These are phyloP conservation scores for Naganishia sp. DNA, from an alignment of 1,284 basidiomycete species.

Conservation along the genomic window DNA sequence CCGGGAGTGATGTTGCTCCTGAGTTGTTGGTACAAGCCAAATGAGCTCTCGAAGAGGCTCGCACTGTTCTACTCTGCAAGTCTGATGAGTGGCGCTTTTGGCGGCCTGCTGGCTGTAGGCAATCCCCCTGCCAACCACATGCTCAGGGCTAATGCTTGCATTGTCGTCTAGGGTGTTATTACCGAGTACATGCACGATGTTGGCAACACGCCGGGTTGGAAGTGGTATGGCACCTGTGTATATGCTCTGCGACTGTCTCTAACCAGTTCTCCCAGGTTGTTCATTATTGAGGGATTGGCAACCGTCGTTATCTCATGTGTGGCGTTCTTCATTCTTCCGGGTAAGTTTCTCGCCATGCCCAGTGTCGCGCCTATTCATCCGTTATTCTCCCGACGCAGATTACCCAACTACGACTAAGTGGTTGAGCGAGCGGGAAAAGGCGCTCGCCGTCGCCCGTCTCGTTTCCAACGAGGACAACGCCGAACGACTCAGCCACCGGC, in stretches of 20 bases:
- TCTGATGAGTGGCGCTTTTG: slow-evolving; percentile 48
- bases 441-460: slow-evolving; percentile 40
- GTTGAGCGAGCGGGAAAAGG: slow-evolving; percentile 44
- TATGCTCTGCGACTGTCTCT: not conserved
- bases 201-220: slow-evolving; percentile 44
- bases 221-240: slow-evolving; percentile 39
- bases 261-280: slow-evolving; percentile 38
- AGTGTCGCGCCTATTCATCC: not conserved
- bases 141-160: slow-evolving; percentile 30
- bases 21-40: slow-evolving; percentile 37
- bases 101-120: slow-evolving; percentile 44
- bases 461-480: slow-evolving; percentile 38
- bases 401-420: slow-evolving; percentile 49
- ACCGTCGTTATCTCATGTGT: slow-evolving; percentile 44
- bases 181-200: slow-evolving; percentile 39
- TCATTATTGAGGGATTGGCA: slow-evolving; percentile 50
- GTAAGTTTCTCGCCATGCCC: slow-evolving; percentile 33
- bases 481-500: slow-evolving; percentile 39
- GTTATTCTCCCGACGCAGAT: slow-evolving; percentile 34
- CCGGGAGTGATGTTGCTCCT: slow-evolving; percentile 14
- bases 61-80: slow-evolving; percentile 48
- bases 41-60: slow-evolving; percentile 48
- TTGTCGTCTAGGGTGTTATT: slow-evolving; percentile 36
- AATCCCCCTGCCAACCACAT: too few species aligned
- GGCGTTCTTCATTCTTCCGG: slow-evolving; percentile 51